Conservation (phyloP, 75 land plant species). For the Cupressus sempervirens region DNA sequence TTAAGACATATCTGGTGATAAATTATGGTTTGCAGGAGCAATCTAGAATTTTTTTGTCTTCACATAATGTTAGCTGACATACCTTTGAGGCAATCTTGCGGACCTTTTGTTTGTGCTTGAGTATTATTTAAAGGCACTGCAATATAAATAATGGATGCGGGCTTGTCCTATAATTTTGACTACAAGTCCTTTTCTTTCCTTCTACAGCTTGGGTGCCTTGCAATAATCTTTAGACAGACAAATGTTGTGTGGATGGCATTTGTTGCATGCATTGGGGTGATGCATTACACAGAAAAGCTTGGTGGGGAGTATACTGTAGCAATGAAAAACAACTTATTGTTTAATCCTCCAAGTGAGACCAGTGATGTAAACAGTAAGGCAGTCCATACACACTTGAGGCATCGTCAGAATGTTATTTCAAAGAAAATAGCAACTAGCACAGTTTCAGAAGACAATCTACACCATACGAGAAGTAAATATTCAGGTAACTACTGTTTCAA, state of each 20-base stretch:
- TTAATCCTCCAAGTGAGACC: neutral
- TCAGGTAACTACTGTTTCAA: neutral
- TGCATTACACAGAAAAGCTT: conserved; percentile 31
- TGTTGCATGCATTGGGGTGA: conserved; percentile 59
- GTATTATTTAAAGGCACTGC: neutral
- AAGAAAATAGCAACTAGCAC: conserved; percentile 8
- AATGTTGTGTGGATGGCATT: conserved; percentile 87
- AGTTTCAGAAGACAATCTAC: conserved; percentile 4
- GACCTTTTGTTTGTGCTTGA: neutral
- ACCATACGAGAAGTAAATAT: conserved; percentile 1
- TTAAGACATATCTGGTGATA: neutral
- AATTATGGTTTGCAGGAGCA: neutral
- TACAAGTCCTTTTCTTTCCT: conserved; percentile 10
- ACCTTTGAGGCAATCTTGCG: neutral
- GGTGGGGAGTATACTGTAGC: conserved; percentile 9
- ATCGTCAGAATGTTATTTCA: conserved; percentile 20
- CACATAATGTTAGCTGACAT: neutral
- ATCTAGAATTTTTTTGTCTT: neutral
- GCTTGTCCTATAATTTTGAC: neutral
- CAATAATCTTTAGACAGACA: conserved; percentile 83
- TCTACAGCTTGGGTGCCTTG: conserved; percentile 68
- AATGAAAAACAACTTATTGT: conserved; percentile 7
- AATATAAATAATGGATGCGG: neutral
- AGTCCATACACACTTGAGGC: conserved; percentile 21
- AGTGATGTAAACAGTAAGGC: neutral